Conservation (phyloP, 257 asterid genomes). For the Oldenlandia corymbosa region DNA sequence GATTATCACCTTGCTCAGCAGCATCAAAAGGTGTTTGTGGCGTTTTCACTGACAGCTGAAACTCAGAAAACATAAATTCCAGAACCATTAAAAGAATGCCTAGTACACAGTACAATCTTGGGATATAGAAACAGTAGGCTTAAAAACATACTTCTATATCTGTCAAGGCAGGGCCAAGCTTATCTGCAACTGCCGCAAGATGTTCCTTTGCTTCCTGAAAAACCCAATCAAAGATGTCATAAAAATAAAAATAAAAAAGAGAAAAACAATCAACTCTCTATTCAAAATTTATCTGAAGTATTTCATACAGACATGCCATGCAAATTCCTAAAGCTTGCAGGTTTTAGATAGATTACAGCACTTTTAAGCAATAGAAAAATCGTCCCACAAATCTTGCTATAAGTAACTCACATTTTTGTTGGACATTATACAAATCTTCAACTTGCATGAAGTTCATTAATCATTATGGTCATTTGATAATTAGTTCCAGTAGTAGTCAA, state of each 20-base stretch:
- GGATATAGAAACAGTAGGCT: background rate
- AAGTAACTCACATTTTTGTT: background rate
- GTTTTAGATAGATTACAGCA: background rate
- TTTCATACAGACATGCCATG: background rate
- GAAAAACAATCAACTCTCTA: background rate
- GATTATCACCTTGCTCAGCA: slow-evolving; percentile 79
- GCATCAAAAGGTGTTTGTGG: slow-evolving; percentile 56
- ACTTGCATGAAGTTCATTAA: background rate
- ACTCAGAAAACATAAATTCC: slow-evolving; percentile 22
- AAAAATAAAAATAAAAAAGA: background rate
- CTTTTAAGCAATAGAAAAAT: background rate
- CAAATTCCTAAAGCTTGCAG: background rate
- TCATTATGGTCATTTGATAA: too few relatives aligned
- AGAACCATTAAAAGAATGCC: slow-evolving; percentile 11
- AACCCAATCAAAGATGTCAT: slow-evolving; percentile 4
- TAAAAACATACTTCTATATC: slow-evolving; percentile 71
- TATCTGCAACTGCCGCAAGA: slow-evolving; percentile 91
- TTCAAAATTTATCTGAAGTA: background rate
- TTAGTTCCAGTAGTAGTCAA: background rate
- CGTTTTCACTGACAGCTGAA: slow-evolving; percentile 73
- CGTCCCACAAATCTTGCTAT: background rate
- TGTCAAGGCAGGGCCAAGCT: slow-evolving; percentile 86
- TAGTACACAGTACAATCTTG: background rate
- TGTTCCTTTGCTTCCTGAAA: slow-evolving; percentile 98
- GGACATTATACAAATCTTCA: background rate